Percentiles rank a stretch among this genome's conserved stretches.
Conservation (phyloP, 208 protist genomes). For the Leishmania braziliensis region DNA sequence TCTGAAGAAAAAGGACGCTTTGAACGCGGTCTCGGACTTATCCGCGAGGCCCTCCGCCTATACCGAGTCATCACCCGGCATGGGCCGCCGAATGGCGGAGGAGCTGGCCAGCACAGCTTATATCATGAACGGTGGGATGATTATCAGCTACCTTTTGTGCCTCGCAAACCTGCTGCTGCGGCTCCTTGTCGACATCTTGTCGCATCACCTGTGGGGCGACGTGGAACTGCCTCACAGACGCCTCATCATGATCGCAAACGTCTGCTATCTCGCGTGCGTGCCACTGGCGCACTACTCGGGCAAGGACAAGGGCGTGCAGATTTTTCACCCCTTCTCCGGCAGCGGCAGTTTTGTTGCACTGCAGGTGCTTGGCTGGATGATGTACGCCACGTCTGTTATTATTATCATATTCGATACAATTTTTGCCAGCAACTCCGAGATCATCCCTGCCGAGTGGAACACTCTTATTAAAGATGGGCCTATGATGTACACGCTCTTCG, state of each 20-base stretch:
- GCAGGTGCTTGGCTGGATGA: conserved; percentile 75
- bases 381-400: conserved; percentile 58
- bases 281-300: conserved; percentile 73
- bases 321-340: conserved; percentile 66
- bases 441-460: conserved; percentile 9
- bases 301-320: conserved; percentile 57
- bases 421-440: conserved; percentile 12
- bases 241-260: conserved; percentile 38
- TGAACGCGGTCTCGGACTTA: neutral
- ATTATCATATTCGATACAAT: conserved; percentile 34
- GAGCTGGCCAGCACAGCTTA: conserved; percentile 25
- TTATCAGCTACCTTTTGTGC: conserved; percentile 54
- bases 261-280: conserved; percentile 51
- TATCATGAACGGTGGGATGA: conserved; percentile 69
- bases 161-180: conserved; percentile 55
- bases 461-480: conserved; percentile 12
- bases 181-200: conserved; percentile 58
- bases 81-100: neutral
- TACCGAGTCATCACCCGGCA: neutral
- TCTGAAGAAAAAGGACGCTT: neutral
- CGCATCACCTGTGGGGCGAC: conserved; percentile 34
- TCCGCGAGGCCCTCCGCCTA: neutral
- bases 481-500: conserved; percentile 52
- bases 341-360: conserved; percentile 68
- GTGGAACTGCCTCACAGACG: conserved; percentile 23